Conservation (phyloP, 176 grass and related monocot species). For the Zea mays region DNA sequence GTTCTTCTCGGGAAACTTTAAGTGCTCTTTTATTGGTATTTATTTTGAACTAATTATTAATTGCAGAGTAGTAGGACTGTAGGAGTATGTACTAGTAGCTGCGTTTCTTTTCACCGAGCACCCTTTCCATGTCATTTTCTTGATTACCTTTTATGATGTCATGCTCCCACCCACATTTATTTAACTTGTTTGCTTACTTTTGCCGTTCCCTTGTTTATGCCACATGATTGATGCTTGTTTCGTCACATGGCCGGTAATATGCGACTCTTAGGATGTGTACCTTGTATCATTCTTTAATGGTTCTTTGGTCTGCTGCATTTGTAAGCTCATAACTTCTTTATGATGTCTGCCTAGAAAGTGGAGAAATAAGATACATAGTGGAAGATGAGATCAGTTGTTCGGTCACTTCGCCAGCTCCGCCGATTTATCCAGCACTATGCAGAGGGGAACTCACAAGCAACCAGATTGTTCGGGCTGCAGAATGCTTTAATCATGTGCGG, state of each 20-base stretch:
- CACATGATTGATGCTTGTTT: conserved; percentile 29
- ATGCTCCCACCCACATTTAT: neutral
- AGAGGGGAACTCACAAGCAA: conserved; percentile 24
- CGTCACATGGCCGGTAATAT: conserved; percentile 7
- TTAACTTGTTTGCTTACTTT: conserved; percentile 39
- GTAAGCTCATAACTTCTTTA: conserved; percentile 16
- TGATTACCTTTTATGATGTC: conserved; percentile 16
- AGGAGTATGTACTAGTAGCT: neutral
- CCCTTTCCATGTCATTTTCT: conserved; percentile 26
- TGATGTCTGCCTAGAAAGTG: conserved; percentile 26
- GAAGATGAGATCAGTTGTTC: conserved; percentile 68
- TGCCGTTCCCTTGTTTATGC: conserved; percentile 19
- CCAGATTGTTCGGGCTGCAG: conserved; percentile 39
- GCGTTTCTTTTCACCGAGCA: neutral
- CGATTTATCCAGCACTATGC: conserved; percentile 27
- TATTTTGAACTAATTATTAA: conserved; percentile 7
- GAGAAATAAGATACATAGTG: neutral
- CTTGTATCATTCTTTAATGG: neutral
- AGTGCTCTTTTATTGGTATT: neutral
- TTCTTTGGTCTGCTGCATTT: conserved; percentile 17
- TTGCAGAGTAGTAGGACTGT: neutral
- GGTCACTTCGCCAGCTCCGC: conserved; percentile 52
- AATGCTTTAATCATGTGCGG: conserved; percentile 38
- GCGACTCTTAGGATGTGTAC: neutral
- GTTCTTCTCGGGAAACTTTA: neutral